phyloP scores from a whole-genome alignment of 768 basidiomycete genomes.

The Amanita brunnescens region DNA sequence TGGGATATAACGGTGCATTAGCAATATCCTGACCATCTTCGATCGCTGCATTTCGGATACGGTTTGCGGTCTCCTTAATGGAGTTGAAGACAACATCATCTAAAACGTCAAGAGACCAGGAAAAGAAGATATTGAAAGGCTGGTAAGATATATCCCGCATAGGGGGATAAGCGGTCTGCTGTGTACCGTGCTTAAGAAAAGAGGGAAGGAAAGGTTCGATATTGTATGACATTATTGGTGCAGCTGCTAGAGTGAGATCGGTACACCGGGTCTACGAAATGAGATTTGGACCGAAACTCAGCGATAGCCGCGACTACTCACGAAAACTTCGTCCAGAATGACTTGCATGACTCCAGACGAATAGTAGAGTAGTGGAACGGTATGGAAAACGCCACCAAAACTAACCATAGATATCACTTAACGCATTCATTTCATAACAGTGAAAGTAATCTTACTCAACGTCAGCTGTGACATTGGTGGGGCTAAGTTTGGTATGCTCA shows the following conservation, averaged over 20 bases:
- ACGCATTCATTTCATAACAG: slow-evolving; percentile 5
- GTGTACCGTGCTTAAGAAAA: slow-evolving; percentile 27
- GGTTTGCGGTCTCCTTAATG: slow-evolving; percentile 23
- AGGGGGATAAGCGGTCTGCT: slow-evolving; percentile 39
- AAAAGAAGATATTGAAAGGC: slow-evolving; percentile 20
- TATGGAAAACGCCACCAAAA: slow-evolving; percentile 22
- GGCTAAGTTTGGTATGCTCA: slow-evolving; percentile 23
- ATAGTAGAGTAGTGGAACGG: slow-evolving; percentile 25
- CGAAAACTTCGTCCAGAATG: slow-evolving; percentile 28
- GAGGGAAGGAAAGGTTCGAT: slow-evolving; percentile 36
- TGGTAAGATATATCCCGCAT: slow-evolving; percentile 14
- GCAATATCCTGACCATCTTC: slow-evolving; percentile 26
- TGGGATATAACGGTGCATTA: slow-evolving; percentile 19
- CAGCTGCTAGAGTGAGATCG: background rate
- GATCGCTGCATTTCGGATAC: slow-evolving; percentile 24
- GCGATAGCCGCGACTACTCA: too few relatives aligned
- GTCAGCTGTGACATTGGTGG: slow-evolving; percentile 18
- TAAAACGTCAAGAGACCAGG: slow-evolving; percentile 12
- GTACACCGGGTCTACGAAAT: background rate
- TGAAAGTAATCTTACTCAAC: slow-evolving; percentile 3
- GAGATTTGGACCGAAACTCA: too few relatives aligned
- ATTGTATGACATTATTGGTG: slow-evolving; percentile 25
- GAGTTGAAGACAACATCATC: slow-evolving; percentile 25
- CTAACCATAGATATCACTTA: slow-evolving; percentile 6
- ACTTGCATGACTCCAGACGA: slow-evolving; percentile 22